Evolutionary conservation across 2,329 filamentous ascomycete species (phyloP), one percentile per base, ranked within the genome.

Genomic region (Verruconis gallopava): DNA sequence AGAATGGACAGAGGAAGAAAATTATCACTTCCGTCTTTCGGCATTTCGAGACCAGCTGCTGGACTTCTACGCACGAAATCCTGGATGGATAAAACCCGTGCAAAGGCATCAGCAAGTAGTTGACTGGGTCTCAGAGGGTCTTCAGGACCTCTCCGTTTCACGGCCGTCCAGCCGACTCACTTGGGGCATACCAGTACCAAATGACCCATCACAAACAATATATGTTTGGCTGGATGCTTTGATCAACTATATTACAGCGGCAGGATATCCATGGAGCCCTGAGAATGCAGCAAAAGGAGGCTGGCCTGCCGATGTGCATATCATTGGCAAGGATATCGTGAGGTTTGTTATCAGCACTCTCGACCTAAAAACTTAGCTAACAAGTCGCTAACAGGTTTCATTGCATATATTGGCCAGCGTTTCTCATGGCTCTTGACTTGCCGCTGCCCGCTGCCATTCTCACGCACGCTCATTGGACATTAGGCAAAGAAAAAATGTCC

Each of bases 201-300:
- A 79, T 41, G 91, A 98, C 53, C 66, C 73, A 0, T 75, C 68
- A 14, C 91, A 96, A 61, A 96, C 88, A 2, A 89, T 98, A 44
- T 98, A 98, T 55, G 93, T 98, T 21, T 98, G 91, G 91, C 73
- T 98, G 0, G 93, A 98, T 62, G 91, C 91, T 1, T 73, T 98
- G 21, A 72, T 96, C 53, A 98, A 95, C 60, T 98, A 98, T 58
- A 64, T 91, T 40, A 94, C 88, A 13, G 85, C 80, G 48, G 75
- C 85, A 1, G 86, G 89, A 12, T 96, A 93, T 55, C 85, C 85
- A 22, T 85, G 81, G 76, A 63, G 76, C 1, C 79, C 82, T 0
- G 77, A 77, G 2, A 64, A 71, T 3, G 75, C 81, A 46, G 59
- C 67, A 12, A 65, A 64, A 15, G 72, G 72, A 38, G 77, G 83